These are phyloP conservation scores for Coemansia sp. DNA, from an alignment of 192 early-diverging fungal genomes.

Conservation along the genomic window DNA sequence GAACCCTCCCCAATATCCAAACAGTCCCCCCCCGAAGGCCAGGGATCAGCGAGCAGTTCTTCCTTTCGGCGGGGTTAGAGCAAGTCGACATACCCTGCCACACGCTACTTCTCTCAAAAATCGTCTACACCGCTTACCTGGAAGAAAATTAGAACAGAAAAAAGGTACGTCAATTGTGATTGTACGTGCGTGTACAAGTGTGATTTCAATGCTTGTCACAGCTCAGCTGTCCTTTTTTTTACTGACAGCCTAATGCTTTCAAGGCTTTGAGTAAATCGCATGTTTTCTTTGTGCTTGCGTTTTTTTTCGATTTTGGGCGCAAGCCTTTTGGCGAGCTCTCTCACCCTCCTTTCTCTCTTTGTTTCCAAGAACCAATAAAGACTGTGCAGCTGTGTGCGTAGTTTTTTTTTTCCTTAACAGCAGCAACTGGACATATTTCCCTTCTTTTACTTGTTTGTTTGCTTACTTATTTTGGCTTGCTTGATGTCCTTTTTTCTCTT, in stretches of 20 bases:
- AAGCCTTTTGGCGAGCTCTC: background rate
- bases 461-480: background rate
- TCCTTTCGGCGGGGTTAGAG: no score
- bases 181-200: no score
- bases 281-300: background rate
- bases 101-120: no score
- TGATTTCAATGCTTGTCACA: no score
- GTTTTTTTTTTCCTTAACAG: background rate
- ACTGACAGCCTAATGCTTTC: background rate
- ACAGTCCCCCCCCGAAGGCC: no score
- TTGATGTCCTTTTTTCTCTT: conserved; percentile 3
- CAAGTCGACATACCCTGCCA: no score
- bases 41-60: no score
- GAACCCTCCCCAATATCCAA: no score
- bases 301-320: background rate
- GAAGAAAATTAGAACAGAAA: no score
- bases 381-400: background rate
- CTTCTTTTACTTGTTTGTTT: conserved; percentile 6
- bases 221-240: no score
- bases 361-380: background rate
- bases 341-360: background rate
- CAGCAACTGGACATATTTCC: background rate
- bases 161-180: no score
- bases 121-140: no score
- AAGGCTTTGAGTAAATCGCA: background rate